Base-by-base conservation (phyloP, 257 asterid genomes). In the Solanum sejunctum region DNA sequence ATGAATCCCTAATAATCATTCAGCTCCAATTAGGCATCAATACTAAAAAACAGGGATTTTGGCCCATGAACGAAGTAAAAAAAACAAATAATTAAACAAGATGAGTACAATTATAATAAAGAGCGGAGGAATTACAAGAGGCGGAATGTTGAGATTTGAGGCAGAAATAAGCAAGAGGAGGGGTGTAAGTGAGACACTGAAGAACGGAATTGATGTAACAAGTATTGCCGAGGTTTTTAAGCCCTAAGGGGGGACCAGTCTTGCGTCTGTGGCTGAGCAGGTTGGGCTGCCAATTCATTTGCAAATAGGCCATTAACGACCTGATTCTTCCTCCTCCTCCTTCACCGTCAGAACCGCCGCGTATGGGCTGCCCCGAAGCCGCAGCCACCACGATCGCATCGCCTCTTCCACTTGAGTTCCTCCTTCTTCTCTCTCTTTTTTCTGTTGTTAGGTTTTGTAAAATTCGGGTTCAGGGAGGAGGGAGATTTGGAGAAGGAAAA, bases 201-300 rank as follows among this genome's bases (percentile, higher is more conserved):
- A 97, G 98, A 13, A 97, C 99, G 85, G 99, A 97, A 89, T 97
- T 97, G 88, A 97, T 94, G 87, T 97, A 97, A 91, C 99, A 97
- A 77, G 95, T 89, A 86, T 97, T 97, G 91, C 99, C 99, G 78
- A 97, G 92, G 91, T 97, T 97, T 83, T 90, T 91, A 80, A 97
- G 95, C 93, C 99, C 99, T 92, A 97, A 78, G 32, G 99, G 99
- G 54, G 98, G 92, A 87, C 96, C 96, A 84, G 91, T 90, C 91
- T 91, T 94, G 67, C 97, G 97, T 89, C 93, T 96, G 86, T 89
- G 90, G 85, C 87, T 91, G 80, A 92, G 93, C 63, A 92, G 89
- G 90, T 91, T 91, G 88, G 97, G 92, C 93, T 92, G 98, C 99
- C 99, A 97, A 92, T 95, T 92, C 99, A 97, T 95, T 91, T 97